A percentile compares a stretch with the other conserved stretches of the same genome.
Evolutionary conservation across 192 early-diverging fungal species (phyloP).

Genomic region (Backusella australiensis): DNA sequence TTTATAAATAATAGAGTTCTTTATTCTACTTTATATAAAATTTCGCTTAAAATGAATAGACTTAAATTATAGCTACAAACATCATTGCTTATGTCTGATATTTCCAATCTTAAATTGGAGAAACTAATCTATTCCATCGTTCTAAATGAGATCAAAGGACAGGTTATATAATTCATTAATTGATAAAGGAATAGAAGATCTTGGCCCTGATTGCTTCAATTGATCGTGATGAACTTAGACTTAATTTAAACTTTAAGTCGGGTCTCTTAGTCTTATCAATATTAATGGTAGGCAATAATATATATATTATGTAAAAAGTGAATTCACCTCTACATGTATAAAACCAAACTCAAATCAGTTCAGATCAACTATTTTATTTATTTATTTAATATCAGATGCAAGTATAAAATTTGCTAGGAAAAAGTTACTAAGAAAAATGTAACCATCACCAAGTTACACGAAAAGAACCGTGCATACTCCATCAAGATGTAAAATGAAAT

Average conservation of each 20-base stretch:
- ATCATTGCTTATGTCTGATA: too few relatives aligned
- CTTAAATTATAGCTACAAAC: too few relatives aligned
- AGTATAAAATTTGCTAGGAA: neutral
- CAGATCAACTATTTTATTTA: neutral
- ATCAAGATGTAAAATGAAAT: neutral
- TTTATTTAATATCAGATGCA: neutral
- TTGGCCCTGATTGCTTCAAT: neutral
- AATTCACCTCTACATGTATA: neutral
- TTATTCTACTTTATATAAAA: too few relatives aligned
- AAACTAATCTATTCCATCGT: neutral
- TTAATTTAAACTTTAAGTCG: neutral
- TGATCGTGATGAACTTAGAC: neutral
- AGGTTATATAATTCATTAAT: neutral
- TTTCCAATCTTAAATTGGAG: neutral
- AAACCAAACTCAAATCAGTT: neutral
- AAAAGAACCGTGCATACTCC: constrained; percentile 3
- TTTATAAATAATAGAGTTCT: too few relatives aligned
- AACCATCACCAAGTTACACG: neutral
- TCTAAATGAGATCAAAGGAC: neutral
- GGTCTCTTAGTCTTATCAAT: neutral
- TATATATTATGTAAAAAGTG: neutral
- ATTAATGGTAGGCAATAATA: neutral
- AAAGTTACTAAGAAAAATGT: neutral
- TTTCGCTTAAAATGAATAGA: too few relatives aligned
- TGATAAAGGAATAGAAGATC: neutral